Conservation (phyloP, 345 rosid genomes). For the Adansonia digitata region DNA sequence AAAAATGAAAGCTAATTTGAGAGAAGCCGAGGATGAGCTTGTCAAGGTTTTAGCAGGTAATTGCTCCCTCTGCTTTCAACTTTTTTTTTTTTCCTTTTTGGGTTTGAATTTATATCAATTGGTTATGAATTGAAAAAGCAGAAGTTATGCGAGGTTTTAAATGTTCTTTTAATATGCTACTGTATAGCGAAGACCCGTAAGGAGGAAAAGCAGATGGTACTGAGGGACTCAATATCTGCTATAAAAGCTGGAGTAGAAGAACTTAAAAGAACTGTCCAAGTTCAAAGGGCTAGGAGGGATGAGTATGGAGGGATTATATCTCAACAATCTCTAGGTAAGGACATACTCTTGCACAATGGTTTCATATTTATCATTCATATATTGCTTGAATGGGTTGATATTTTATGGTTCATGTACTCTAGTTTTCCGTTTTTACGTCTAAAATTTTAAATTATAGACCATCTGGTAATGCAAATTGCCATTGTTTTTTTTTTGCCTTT, state of each 20-base stretch:
- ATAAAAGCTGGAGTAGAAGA: slow-evolving; percentile 49
- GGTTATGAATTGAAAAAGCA: not conserved
- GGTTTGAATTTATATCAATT: not conserved
- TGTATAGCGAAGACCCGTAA: slow-evolving; percentile 69
- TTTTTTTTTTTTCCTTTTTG: not conserved
- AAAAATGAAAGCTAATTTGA: slow-evolving; percentile 50
- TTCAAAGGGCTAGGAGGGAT: slow-evolving; percentile 65
- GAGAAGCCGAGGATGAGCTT: slow-evolving; percentile 74
- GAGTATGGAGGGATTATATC: slow-evolving; percentile 50
- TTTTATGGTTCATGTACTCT: not conserved
- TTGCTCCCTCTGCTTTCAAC: not conserved
- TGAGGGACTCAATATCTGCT: slow-evolving; percentile 58
- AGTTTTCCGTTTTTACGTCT: not conserved
- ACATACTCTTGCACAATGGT: not conserved
- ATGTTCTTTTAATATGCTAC: slow-evolving; percentile 4
- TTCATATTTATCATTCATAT: not conserved
- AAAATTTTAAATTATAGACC: not conserved
- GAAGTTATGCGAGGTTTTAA: not conserved
- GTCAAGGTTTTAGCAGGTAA: slow-evolving; percentile 75
- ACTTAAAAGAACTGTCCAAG: slow-evolving; percentile 47
- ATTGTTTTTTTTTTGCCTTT: not conserved
- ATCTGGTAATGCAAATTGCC: not conserved
- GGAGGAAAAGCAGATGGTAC: slow-evolving; percentile 69
- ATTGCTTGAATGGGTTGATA: not conserved
- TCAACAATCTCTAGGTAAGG: slow-evolving; percentile 50